Conservation (phyloP, 495 filamentous ascomycete species). For the Gamarada debralockiae region DNA sequence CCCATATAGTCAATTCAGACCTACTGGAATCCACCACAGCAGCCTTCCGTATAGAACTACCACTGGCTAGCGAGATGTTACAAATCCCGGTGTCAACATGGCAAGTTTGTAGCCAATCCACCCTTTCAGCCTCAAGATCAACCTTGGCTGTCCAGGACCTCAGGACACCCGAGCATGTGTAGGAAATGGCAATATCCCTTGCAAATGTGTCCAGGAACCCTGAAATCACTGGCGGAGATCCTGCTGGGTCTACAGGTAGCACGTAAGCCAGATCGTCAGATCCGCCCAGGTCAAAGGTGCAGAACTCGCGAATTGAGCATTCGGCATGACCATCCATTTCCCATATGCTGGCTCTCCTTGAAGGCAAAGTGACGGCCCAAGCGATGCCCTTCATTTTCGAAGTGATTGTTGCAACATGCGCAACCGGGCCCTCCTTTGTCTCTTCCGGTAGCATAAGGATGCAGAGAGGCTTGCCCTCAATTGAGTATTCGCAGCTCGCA, state of each 20-base stretch:
- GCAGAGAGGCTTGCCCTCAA: conserved; percentile 74
- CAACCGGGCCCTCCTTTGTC: conserved; percentile 44
- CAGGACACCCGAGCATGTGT: conserved; percentile 70
- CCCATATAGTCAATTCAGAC: conserved; percentile 89
- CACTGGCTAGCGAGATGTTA: conserved; percentile 75
- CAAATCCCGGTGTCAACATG: conserved; percentile 75
- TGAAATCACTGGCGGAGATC: conserved; percentile 63
- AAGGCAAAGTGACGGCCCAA: conserved; percentile 70
- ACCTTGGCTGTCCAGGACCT: conserved; percentile 85
- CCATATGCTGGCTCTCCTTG: conserved; percentile 17
- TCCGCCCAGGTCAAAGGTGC: conserved; percentile 65
- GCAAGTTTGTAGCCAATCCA: conserved; percentile 83
- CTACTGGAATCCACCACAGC: conserved; percentile 71
- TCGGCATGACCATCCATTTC: conserved; percentile 32
- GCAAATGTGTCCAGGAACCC: conserved; percentile 86
- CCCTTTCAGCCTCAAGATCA: conserved; percentile 44
- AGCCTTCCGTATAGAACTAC: conserved; percentile 82
- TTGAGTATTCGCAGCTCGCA: conserved; percentile 53
- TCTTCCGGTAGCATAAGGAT: conserved; percentile 71
- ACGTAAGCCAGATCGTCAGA: conserved; percentile 78
- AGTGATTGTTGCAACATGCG: conserved; percentile 78
- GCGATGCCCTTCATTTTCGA: conserved; percentile 80
- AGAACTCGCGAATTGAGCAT: conserved; percentile 58
- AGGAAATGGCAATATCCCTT: conserved; percentile 83
- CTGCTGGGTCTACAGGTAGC: conserved; percentile 86